A percentile compares a stretch with the other conserved stretches of the same genome.
Evolutionary conservation across 495 filamentous ascomycete species (phyloP).

Genomic region (Zalerion maritima): DNA sequence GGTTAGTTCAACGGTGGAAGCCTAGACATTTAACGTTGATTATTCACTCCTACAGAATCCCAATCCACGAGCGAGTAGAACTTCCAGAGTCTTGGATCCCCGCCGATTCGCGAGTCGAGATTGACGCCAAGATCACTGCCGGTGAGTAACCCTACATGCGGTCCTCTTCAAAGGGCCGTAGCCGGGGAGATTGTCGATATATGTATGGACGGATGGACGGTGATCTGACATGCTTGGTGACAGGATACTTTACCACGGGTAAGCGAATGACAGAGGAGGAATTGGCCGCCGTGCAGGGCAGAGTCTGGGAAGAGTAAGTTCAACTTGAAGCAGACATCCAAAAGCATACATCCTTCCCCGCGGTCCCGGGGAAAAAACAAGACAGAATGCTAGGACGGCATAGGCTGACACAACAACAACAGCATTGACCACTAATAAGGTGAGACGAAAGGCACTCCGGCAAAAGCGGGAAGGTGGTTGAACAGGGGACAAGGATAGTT

Average conservation of each 20-base stretch:
- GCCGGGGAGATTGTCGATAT: conserved; percentile 8
- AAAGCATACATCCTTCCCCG: not conserved
- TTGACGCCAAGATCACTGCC: conserved; percentile 96
- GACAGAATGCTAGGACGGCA: not conserved
- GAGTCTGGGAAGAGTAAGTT: conserved; percentile 79
- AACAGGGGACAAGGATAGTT: too few species aligned
- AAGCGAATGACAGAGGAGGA: conserved; percentile 81
- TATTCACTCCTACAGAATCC: conserved; percentile 41
- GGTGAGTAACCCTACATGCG: conserved; percentile 47
- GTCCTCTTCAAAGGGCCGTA: too few species aligned
- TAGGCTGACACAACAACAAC: conserved; percentile 6
- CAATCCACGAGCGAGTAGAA: conserved; percentile 82
- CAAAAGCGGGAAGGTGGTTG: too few species aligned
- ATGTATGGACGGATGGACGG: conserved; percentile 1
- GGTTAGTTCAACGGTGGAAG: conserved; percentile 3
- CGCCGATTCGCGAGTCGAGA: conserved; percentile 88
- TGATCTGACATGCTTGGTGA: conserved; percentile 12
- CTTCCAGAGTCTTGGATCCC: conserved; percentile 93
- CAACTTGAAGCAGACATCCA: not conserved
- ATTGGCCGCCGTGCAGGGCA: conserved; percentile 67
- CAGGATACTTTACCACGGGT: conserved; percentile 72
- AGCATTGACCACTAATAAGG: conserved; percentile 32
- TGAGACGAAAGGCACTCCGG: too few species aligned
- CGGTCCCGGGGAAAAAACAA: not conserved
- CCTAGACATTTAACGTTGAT: conserved; percentile 1